Evolutionary conservation across 2,329 filamentous ascomycete species (phyloP).

Genomic region (Arthrobotrys sinensis): DNA sequence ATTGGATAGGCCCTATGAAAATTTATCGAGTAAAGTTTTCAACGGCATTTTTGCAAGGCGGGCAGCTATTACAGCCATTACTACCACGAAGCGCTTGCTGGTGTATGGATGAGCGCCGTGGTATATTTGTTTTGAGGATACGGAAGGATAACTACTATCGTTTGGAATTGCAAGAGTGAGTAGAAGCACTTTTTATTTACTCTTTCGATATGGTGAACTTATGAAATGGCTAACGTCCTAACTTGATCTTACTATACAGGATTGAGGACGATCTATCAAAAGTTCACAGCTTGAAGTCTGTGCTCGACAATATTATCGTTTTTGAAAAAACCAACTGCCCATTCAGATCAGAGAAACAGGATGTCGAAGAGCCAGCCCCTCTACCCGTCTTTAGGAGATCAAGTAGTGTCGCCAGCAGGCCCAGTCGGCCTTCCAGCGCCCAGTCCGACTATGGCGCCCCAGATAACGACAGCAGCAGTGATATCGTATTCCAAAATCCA

Average conservation of each 20-base stretch:
- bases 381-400: conserved; percentile 52
- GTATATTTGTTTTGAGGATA: conserved; percentile 55
- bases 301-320: conserved; percentile 52
- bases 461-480: conserved; percentile 13
- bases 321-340: conserved; percentile 59
- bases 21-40: conserved; percentile 59
- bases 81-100: conserved; percentile 55
- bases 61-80: conserved; percentile 49
- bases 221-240: neutral
- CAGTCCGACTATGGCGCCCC: conserved; percentile 30
- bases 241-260: neutral
- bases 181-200: neutral
- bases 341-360: conserved; percentile 40
- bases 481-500: conserved; percentile 21
- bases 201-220: neutral
- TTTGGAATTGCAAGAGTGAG: conserved; percentile 55
- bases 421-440: conserved; percentile 28
- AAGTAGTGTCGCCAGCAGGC: conserved; percentile 44
- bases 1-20: conserved; percentile 53
- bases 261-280: conserved; percentile 44
- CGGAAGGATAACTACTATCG: conserved; percentile 57
- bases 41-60: conserved; percentile 52
- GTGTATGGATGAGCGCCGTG: conserved; percentile 57
- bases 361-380: conserved; percentile 51
- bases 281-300: conserved; percentile 42